Percentiles rank a stretch among this genome's conserved stretches.
Conservation (phyloP, 441 rosid species). For the Adansonia rubrostipa region DNA sequence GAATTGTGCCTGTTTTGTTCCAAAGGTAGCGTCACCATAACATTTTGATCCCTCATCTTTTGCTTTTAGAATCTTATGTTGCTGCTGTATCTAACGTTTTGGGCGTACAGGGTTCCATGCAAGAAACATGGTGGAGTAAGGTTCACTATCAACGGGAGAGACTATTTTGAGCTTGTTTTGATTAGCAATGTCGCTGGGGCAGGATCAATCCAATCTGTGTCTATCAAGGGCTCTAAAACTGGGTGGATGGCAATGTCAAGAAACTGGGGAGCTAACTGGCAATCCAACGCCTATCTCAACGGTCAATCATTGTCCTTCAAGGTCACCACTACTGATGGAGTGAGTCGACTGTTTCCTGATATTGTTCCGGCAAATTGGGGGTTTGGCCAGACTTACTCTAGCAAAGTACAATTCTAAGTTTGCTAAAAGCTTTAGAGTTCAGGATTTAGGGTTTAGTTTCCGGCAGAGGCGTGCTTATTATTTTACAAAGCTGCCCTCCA, state of each 20-base stretch:
- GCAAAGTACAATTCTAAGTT: conserved; percentile 55
- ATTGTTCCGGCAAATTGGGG: conserved; percentile 60
- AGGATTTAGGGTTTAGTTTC: conserved; percentile 21
- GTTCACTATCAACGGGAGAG: conserved; percentile 68
- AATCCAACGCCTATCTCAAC: conserved; percentile 60
- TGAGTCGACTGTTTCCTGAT: conserved; percentile 43
- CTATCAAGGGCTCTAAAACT: conserved; percentile 60
- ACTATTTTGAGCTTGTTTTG: conserved; percentile 69
- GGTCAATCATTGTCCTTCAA: conserved; percentile 60
- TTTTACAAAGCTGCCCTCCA: conserved; percentile 77
- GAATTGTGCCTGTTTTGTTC: conserved; percentile 65
- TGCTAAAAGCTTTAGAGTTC: conserved; percentile 23
- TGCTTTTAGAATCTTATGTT: not conserved
- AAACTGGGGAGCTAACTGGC: conserved; percentile 87
- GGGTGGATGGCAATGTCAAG: conserved; percentile 73
- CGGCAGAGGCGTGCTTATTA: conserved; percentile 78
- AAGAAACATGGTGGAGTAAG: conserved; percentile 72
- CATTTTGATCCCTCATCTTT: not conserved
- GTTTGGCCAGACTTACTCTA: conserved; percentile 65
- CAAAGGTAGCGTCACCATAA: conserved; percentile 44
- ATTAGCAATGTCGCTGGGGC: conserved; percentile 61
- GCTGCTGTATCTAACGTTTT: not conserved
- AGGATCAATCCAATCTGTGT: conserved; percentile 57
- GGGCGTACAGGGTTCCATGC: conserved; percentile 60
- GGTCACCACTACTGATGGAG: conserved; percentile 61